Conservation (phyloP, 2,329 filamentous ascomycete species). For the Penicillium sp. region DNA sequence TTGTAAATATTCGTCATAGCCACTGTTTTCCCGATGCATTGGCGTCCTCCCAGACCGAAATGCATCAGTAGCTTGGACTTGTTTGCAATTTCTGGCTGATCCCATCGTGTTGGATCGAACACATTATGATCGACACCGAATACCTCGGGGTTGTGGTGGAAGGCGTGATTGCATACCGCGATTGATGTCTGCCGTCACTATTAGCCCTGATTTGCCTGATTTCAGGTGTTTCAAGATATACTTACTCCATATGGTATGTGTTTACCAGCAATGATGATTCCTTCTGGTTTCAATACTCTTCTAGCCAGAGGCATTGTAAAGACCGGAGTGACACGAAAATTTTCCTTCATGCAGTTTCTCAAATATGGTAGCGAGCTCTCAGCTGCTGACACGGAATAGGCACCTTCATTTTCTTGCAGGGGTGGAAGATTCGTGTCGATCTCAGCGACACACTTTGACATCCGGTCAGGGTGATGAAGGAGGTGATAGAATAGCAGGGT, state of each 20-base stretch:
- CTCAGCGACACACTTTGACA: not conserved
- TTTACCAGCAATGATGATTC: slow-evolving; percentile 25
- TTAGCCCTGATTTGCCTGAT: no score
- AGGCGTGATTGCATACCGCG: slow-evolving; percentile 43
- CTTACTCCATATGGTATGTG: slow-evolving; percentile 37
- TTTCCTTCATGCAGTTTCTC: not conserved
- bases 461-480: not conserved
- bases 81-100: slow-evolving; percentile 22
- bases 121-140: slow-evolving; percentile 42
- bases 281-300: not conserved
- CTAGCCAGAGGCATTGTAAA: not conserved
- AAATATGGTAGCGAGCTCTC: not conserved
- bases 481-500: not conserved
- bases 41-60: slow-evolving; percentile 42
- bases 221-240: not conserved
- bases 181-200: slow-evolving; percentile 32
- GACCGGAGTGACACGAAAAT: not conserved
- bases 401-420: not conserved
- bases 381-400: not conserved
- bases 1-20: slow-evolving; percentile 46
- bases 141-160: slow-evolving; percentile 42
- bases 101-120: slow-evolving; percentile 41
- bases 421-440: not conserved
- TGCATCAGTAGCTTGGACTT: slow-evolving; percentile 41
- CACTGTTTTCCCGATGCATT: slow-evolving; percentile 46